Conservation (phyloP, 2,329 filamentous ascomycete genomes). For the Neocatenulostroma microsporum region DNA sequence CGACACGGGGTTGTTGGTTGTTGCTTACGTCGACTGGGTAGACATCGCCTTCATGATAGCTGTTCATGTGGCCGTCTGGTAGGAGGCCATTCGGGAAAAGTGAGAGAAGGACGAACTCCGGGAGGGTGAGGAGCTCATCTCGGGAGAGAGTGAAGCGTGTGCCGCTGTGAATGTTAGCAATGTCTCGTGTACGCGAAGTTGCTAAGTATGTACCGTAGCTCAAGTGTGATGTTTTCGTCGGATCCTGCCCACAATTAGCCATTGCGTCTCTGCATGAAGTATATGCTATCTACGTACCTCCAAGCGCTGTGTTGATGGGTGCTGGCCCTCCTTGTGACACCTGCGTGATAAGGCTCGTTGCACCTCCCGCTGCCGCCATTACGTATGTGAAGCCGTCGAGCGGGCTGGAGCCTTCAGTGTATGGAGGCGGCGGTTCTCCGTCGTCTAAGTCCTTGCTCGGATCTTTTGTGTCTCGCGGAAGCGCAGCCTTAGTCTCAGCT, state of each 20-base stretch:
- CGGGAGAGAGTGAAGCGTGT: constrained; percentile 88
- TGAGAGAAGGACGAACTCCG: constrained; percentile 95
- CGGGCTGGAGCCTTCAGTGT: constrained; percentile 89
- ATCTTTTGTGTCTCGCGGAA: constrained; percentile 74
- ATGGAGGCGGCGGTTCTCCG: constrained; percentile 88
- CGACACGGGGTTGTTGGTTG: constrained; percentile 16
- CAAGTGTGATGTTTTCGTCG: constrained; percentile 91
- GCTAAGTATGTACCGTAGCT: constrained; percentile 65
- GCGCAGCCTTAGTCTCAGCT: constrained; percentile 74
- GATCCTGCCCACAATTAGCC: constrained; percentile 59
- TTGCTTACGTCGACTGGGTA: constrained; percentile 89
- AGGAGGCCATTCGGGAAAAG: constrained; percentile 97
- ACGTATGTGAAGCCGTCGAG: constrained; percentile 89
- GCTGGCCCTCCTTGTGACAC: constrained; percentile 85
- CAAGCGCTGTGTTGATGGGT: constrained; percentile 72
- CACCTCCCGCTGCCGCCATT: constrained; percentile 95
- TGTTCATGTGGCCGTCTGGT: constrained; percentile 90
- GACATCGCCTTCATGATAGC: constrained; percentile 84
- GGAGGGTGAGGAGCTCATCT: constrained; percentile 89
- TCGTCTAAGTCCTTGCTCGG: constrained; percentile 67
- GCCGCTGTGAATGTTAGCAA: constrained; percentile 55
- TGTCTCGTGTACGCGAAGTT: too few species aligned
- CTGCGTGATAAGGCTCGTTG: constrained; percentile 98
- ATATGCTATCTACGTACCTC: constrained; percentile 49
- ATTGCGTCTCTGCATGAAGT: not conserved